Conservation (phyloP, 768 basidiomycete species). For the Leccinum boreale region DNA sequence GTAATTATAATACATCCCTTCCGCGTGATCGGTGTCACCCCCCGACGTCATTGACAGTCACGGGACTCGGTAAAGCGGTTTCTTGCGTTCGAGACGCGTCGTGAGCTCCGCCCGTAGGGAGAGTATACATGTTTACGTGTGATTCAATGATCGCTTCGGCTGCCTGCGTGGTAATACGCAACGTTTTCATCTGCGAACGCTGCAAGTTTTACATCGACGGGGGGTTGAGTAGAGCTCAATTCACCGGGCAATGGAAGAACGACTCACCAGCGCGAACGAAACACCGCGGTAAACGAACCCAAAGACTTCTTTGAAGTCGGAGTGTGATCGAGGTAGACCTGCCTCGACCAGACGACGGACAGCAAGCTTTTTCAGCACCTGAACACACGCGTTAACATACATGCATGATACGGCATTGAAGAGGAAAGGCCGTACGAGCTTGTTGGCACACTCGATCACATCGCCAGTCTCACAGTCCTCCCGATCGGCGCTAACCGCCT, state of each 20-base stretch:
- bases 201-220: not conserved
- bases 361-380: slow-evolving; percentile 40
- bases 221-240: not conserved
- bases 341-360: slow-evolving; percentile 30
- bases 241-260: not conserved
- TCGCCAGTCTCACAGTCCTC: slow-evolving; percentile 18
- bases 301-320: slow-evolving; percentile 40
- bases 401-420: not conserved
- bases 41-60: slow-evolving; percentile 8
- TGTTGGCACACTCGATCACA: slow-evolving; percentile 56
- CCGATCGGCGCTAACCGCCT: slow-evolving; percentile 28
- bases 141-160: slow-evolving; percentile 35
- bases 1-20: not conserved
- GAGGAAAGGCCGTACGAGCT: slow-evolving; percentile 42
- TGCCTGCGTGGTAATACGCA: slow-evolving; percentile 19
- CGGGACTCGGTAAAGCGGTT: not conserved
- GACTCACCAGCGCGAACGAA: slow-evolving; percentile 39
- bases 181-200: slow-evolving; percentile 31
- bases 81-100: not conserved
- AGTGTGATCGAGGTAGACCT: slow-evolving; percentile 35
- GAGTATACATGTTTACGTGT: slow-evolving; percentile 37
- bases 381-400: not conserved
- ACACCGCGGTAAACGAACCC: slow-evolving; percentile 40
- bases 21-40: slow-evolving; percentile 7
- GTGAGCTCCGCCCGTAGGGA: not conserved